Evolutionary conservation across 2,329 filamentous ascomycete genomes (phyloP).

Genomic region (Diplodia intermedia): DNA sequence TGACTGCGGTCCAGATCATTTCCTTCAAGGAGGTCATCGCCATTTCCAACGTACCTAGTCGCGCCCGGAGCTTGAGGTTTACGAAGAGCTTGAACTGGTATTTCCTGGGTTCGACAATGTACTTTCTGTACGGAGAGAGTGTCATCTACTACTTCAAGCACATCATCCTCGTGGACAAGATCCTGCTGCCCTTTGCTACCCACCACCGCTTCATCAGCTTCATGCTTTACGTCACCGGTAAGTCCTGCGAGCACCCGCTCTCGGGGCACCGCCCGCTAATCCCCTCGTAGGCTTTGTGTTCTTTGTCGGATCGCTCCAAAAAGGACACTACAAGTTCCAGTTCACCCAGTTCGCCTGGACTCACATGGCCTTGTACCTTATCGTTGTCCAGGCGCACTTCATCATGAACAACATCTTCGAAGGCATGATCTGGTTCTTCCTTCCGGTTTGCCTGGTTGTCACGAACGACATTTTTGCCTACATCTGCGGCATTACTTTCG

Average conservation of each 20-base stretch:
- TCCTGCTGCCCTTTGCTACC: slow-evolving; percentile 89
- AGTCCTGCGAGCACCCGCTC: slow-evolving; percentile 42
- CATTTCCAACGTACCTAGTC: slow-evolving; percentile 92
- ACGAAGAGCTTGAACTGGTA: slow-evolving; percentile 99
- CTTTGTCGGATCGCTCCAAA: slow-evolving; percentile 93
- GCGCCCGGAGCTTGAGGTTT: slow-evolving; percentile 86
- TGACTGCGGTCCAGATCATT: slow-evolving; percentile 92
- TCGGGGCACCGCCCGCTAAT: background rate
- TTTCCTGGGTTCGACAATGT: slow-evolving; percentile 98
- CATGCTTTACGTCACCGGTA: slow-evolving; percentile 95
- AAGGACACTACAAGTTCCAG: slow-evolving; percentile 96
- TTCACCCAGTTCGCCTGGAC: slow-evolving; percentile 99
- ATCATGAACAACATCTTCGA: slow-evolving; percentile 99
- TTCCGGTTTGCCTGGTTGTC: slow-evolving; percentile 92
- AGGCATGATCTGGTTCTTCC: slow-evolving; percentile 99
- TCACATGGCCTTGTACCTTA: slow-evolving; percentile 97
- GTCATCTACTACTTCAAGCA: slow-evolving; percentile 99
- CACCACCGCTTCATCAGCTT: slow-evolving; percentile 99
- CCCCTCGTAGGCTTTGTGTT: slow-evolving; percentile 82
- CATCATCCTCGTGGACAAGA: slow-evolving; percentile 91
- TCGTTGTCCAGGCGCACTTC: slow-evolving; percentile 97
- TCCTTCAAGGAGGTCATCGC: slow-evolving; percentile 99
- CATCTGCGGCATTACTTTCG: slow-evolving; percentile 95
- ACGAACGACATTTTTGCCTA: slow-evolving; percentile 99
- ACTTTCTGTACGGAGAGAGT: slow-evolving; percentile 97